Conservation (phyloP, 2,329 filamentous ascomycete species). For the Thelonectria discophora region DNA sequence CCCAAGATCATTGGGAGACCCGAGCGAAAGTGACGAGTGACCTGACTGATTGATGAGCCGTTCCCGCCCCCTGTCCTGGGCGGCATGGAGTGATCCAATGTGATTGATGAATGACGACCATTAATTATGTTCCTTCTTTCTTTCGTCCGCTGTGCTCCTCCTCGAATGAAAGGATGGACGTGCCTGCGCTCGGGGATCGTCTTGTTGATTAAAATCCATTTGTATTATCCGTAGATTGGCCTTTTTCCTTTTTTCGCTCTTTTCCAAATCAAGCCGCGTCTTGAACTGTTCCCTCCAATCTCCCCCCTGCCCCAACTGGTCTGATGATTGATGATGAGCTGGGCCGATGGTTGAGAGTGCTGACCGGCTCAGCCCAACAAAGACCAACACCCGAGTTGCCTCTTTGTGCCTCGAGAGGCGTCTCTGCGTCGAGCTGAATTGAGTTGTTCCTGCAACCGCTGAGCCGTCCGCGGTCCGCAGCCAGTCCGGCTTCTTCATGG, state of each 20-base stretch:
- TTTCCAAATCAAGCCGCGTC: slow-evolving; percentile 6
- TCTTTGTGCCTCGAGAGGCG: not conserved
- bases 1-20: slow-evolving; percentile 7
- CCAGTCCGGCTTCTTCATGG: not conserved
- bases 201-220: not conserved
- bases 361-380: not conserved
- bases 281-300: slow-evolving; percentile 7
- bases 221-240: not conserved
- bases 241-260: not conserved
- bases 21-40: slow-evolving; percentile 4
- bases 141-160: slow-evolving; percentile 9
- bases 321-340: slow-evolving; percentile 1
- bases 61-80: slow-evolving; percentile 17
- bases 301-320: not conserved
- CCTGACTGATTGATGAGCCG: slow-evolving; percentile 19
- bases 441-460: not conserved
- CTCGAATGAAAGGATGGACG: slow-evolving; percentile 16
- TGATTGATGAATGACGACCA: slow-evolving; percentile 8
- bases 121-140: no score
- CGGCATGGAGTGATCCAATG: slow-evolving; percentile 3
- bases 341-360: slow-evolving; percentile 1
- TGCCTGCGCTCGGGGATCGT: slow-evolving; percentile 18
- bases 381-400: not conserved
- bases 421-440: not conserved
- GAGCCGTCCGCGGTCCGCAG: not conserved